A percentile compares a stretch with the other conserved stretches of the same genome.
Conservation (phyloP, 148 eudicot genomes). For the Nepenthes mirabilis region DNA sequence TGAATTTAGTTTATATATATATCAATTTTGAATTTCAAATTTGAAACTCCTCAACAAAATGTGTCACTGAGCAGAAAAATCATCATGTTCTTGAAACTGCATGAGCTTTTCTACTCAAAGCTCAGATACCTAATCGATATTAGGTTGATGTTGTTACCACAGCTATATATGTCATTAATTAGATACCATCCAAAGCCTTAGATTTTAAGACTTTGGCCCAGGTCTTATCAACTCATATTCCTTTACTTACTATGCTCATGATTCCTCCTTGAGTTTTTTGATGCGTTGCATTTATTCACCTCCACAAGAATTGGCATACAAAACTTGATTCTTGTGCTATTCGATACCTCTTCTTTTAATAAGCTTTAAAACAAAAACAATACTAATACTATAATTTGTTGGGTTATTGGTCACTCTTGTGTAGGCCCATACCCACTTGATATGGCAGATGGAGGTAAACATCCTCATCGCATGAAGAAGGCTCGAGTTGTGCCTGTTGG, state of each 20-base stretch:
- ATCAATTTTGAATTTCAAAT: not conserved
- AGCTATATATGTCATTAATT: no score
- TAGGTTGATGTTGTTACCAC: not conserved
- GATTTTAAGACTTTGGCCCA: not conserved
- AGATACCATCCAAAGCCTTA: not conserved
- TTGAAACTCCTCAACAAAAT: slow-evolving; percentile 6
- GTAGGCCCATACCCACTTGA: no score
- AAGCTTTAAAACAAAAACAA: no score
- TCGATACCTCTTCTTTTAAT: no score
- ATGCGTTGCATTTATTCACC: not conserved
- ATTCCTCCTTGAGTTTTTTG: not conserved
- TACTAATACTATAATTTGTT: no score
- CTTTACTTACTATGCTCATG: not conserved
- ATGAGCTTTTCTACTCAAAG: not conserved
- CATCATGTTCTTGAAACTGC: slow-evolving; percentile 5
- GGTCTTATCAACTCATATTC: not conserved
- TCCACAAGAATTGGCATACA: not conserved
- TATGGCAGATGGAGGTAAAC: no score
- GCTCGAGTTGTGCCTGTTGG: no score
- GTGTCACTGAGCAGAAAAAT: not conserved
- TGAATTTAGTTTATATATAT: not conserved
- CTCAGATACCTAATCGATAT: not conserved
- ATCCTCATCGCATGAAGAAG: no score
- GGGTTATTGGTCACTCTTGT: no score
- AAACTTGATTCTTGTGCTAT: no score